phyloP scores from a whole-genome alignment of 2,329 filamentous ascomycete genomes.

The Penicillium expansum region DNA sequence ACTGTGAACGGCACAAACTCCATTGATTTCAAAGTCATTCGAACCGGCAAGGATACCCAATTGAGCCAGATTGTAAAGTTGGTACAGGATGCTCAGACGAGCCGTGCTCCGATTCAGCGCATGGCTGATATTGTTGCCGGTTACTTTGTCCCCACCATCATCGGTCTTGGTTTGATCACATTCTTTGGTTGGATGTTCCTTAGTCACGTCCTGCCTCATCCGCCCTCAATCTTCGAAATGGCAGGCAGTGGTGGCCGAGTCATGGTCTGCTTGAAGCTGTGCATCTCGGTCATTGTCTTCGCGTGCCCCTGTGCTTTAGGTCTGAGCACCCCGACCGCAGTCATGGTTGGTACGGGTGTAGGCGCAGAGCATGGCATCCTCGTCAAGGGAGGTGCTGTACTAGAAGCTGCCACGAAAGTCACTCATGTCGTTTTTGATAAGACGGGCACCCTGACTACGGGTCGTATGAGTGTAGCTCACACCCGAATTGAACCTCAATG shows the following conservation, averaged over 20 bases:
- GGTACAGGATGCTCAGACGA: slow-evolving; percentile 97
- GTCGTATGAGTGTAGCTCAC: slow-evolving; percentile 88
- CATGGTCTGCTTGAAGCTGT: slow-evolving; percentile 96
- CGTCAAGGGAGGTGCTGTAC: slow-evolving; percentile 91
- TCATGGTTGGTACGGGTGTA: slow-evolving; percentile 98
- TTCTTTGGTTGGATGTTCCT: slow-evolving; percentile 94
- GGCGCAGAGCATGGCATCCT: slow-evolving; percentile 94
- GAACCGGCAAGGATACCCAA: slow-evolving; percentile 91
- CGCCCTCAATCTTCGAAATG: slow-evolving; percentile 83
- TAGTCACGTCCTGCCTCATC: slow-evolving; percentile 77
- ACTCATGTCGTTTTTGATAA: slow-evolving; percentile 92
- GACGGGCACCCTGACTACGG: slow-evolving; percentile 90
- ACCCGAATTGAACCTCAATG: slow-evolving; percentile 66
- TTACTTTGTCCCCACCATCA: slow-evolving; percentile 88
- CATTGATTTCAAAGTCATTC: slow-evolving; percentile 86
- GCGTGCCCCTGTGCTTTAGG: slow-evolving; percentile 97
- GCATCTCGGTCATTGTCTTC: slow-evolving; percentile 97
- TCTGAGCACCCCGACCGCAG: slow-evolving; percentile 89
- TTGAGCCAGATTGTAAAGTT: slow-evolving; percentile 96
- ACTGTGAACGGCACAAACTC: slow-evolving; percentile 94
- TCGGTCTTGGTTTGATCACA: slow-evolving; percentile 77
- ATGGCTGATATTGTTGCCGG: slow-evolving; percentile 88
- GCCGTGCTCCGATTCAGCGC: slow-evolving; percentile 87
- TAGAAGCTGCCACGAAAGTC: slow-evolving; percentile 87
- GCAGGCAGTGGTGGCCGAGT: slow-evolving; percentile 81